Evolutionary conservation across 1,139 yeast genomes (phyloP).

Genomic region (Saccharomyces pastorianus): DNA sequence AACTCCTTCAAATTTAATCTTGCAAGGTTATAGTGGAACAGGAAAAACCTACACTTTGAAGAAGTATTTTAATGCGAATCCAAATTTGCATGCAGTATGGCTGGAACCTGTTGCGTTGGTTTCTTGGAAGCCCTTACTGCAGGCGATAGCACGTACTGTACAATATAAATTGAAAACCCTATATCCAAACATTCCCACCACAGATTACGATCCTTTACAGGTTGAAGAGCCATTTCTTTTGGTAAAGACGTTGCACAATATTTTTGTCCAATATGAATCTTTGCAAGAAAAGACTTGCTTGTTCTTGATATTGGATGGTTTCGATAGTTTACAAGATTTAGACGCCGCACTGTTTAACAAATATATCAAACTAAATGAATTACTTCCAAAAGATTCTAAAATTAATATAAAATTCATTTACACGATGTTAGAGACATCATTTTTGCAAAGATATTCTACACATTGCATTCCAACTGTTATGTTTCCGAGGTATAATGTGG

Average conservation of each 20-base stretch:
- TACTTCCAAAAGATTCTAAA: slow-evolving; percentile 14
- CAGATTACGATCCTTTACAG: slow-evolving; percentile 25
- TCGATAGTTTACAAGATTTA: slow-evolving; percentile 27
- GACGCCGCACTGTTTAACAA: slow-evolving; percentile 27
- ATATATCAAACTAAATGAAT: slow-evolving; percentile 24
- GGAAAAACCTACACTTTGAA: slow-evolving; percentile 25
- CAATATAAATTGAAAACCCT: slow-evolving; percentile 14
- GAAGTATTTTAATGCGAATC: slow-evolving; percentile 14
- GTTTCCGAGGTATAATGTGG: slow-evolving; percentile 27
- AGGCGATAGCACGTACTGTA: slow-evolving; percentile 23
- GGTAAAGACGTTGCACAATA: slow-evolving; percentile 16
- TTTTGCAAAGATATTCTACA: slow-evolving; percentile 24
- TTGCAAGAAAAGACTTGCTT: slow-evolving; percentile 11
- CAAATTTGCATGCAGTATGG: slow-evolving; percentile 15
- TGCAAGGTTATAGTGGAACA: slow-evolving; percentile 26
- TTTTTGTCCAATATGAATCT: slow-evolving; percentile 14
- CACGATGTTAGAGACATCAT: slow-evolving; percentile 19
- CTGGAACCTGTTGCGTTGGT: slow-evolving; percentile 26
- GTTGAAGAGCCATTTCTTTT: slow-evolving; percentile 28
- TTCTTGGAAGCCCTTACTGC: slow-evolving; percentile 29
- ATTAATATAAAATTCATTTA: slow-evolving; percentile 23
- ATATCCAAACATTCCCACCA: slow-evolving; percentile 11
- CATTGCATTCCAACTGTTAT: slow-evolving; percentile 24
- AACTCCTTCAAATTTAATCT: slow-evolving; percentile 21
- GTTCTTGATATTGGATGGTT: slow-evolving; percentile 25